Percentiles rank a stretch among this genome's conserved stretches.
These are phyloP conservation scores for Hypoxylon sp. DNA, from an alignment of 2,329 filamentous ascomycete species.

Conservation along the genomic window DNA sequence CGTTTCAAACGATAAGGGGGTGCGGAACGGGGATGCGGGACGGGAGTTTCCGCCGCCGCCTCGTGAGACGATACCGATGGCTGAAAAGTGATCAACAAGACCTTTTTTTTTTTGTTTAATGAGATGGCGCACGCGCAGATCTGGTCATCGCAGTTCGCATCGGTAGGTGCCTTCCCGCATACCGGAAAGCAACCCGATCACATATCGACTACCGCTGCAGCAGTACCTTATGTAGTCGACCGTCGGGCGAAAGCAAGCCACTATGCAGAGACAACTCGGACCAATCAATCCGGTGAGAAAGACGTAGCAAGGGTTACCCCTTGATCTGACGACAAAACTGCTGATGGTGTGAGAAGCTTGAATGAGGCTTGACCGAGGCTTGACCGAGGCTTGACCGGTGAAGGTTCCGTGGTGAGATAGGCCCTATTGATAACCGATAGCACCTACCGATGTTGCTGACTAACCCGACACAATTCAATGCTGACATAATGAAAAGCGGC, in stretches of 20 bases:
- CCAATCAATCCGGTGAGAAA: not conserved
- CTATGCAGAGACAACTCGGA: not conserved
- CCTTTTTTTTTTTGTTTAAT: not conserved
- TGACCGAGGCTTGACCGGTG: slow-evolving; percentile 5
- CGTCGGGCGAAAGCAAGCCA: not conserved
- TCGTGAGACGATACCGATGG: slow-evolving; percentile 20
- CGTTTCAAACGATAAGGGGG: slow-evolving; percentile 22
- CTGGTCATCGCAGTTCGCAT: slow-evolving; percentile 16
- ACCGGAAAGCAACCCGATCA: slow-evolving; percentile 7
- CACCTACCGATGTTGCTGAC: slow-evolving; percentile 1
- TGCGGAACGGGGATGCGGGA: slow-evolving; percentile 6
- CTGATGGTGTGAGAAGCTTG: slow-evolving; percentile 10
- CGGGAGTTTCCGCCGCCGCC: slow-evolving; percentile 32
- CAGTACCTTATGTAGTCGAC: not conserved
- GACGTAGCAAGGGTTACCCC: not conserved
- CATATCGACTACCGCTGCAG: slow-evolving; percentile 10
- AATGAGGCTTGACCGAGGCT: slow-evolving; percentile 9
- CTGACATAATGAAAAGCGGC: slow-evolving; percentile 1
- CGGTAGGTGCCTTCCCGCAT: slow-evolving; percentile 18
- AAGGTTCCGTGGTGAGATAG: not conserved
- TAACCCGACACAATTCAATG: slow-evolving; percentile 6
- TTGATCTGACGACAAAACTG: slow-evolving; percentile 4
- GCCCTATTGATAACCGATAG: not conserved
- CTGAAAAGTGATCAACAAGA: slow-evolving; percentile 23
- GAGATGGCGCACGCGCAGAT: slow-evolving; percentile 14